Evolutionary conservation across 2,329 filamentous ascomycete genomes (phyloP), one percentile per base, ranked within the genome.

Genomic region (Alternaria consortialis): DNA sequence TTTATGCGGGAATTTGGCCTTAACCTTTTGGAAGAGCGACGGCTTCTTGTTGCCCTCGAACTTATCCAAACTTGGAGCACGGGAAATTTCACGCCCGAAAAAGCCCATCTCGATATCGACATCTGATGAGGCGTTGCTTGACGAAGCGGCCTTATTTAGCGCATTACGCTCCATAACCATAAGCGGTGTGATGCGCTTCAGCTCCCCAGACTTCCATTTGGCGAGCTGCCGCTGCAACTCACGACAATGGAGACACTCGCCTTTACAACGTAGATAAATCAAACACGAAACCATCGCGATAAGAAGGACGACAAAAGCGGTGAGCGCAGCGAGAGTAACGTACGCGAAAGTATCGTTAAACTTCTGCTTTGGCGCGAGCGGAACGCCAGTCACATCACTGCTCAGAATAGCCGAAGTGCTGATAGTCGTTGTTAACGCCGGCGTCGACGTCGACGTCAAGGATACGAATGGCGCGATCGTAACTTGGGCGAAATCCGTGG

Each of bases 131-230:
- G 46, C n/a, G 9, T 51, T 44, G 7, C 27, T 44, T 7, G 54
- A 31, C 13, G 40, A 51, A 9, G 47, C 39, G 5, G 25, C 12
- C 25, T 55, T 47, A 32, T 48, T 52, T 4, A 52, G 15, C 4
- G 36, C 23, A 37, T 62, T 58, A 2, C 62, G 58, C 7, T 48
- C 11, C 43, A 36, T 54, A 9, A 65, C 54, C 54, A 60, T 59
- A 7, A 52, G 37, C 6, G 50, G 56, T 6, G 62, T 65, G 15
- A 65, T 60, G 5, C 37, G 29, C 36, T 61, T 61, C 13, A 61
- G 48, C 32, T 67, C 59, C 2, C 62, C 64, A 4, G 48, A 47
- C 23, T 65, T 32, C 54, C 57, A 67, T 36, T 63, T 65, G 2
- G 27, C n/a, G 6, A 67, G 42, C 25, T 65, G 44, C 7, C 48